Conservation (phyloP, 2,329 filamentous ascomycete genomes). For the Pseudocercospora cruenta region DNA sequence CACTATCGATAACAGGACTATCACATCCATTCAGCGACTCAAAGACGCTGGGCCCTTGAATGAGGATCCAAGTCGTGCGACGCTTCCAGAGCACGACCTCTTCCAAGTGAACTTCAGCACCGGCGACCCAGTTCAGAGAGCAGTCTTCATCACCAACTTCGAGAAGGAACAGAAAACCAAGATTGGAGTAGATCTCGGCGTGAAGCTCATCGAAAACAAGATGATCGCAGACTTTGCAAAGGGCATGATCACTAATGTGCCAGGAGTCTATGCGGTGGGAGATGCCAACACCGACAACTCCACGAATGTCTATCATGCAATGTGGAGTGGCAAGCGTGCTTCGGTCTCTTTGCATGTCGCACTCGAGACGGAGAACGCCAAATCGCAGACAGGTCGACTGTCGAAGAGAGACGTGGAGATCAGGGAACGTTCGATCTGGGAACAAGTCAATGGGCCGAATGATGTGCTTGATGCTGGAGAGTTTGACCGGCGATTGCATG, state of each 20-base stretch:
- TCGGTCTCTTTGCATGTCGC: constrained; percentile 8
- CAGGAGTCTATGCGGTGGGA: constrained; percentile 15
- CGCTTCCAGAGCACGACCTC: constrained; percentile 13
- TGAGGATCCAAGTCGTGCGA: constrained; percentile 14
- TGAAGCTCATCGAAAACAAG: constrained; percentile 6
- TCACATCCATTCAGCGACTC: constrained; percentile 16
- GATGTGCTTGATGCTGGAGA: constrained; percentile 12
- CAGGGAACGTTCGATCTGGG: constrained; percentile 12
- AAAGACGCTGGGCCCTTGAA: constrained; percentile 9
- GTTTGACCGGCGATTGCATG: constrained; percentile 7
- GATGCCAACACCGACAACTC: constrained; percentile 12
- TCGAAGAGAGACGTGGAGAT: constrained; percentile 11
- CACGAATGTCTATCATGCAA: constrained; percentile 17
- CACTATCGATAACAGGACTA: constrained; percentile 20
- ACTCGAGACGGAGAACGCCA: constrained; percentile 14
- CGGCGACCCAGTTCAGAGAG: constrained; percentile 13
- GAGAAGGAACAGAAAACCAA: constrained; percentile 12
- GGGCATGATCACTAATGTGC: constrained; percentile 19
- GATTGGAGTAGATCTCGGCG: constrained; percentile 12
- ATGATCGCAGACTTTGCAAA: constrained; percentile 4
- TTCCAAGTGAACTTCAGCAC: constrained; percentile 19
- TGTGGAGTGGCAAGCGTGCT: constrained; percentile 15
- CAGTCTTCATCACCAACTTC: constrained; percentile 18
- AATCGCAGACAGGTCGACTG: constrained; percentile 6
- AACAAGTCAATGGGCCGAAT: constrained; percentile 8